Evolutionary conservation across 371 early-diverging fungal species (phyloP).

Genomic region (Mortierella sp.): DNA sequence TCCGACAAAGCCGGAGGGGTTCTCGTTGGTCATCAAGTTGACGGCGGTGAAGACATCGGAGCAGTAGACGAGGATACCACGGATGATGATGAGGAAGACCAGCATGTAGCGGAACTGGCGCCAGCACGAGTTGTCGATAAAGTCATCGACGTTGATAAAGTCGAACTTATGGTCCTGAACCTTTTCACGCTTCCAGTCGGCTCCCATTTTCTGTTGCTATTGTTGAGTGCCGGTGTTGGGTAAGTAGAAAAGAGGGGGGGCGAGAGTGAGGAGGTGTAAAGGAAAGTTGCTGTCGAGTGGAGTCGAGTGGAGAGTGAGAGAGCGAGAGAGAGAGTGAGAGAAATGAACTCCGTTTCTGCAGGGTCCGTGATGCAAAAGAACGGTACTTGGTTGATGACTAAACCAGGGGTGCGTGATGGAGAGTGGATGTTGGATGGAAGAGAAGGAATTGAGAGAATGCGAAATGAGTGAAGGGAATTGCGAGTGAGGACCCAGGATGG

Average conservation of each 20-base stretch:
- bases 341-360: neutral
- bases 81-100: slow-evolving; percentile 77
- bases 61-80: slow-evolving; percentile 79
- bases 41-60: slow-evolving; percentile 82
- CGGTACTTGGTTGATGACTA: neutral
- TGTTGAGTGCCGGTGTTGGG: neutral
- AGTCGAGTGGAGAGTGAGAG: neutral
- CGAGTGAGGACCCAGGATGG: slow-evolving; percentile 15
- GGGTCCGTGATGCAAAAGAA: neutral
- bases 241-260: neutral
- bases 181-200: slow-evolving; percentile 86
- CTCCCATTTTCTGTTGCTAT: slow-evolving; percentile 50
- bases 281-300: neutral
- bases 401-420: neutral
- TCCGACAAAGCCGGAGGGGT: slow-evolving; percentile 12
- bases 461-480: neutral
- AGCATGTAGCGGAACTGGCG: slow-evolving; percentile 68
- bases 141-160: slow-evolving; percentile 88
- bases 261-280: neutral
- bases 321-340: neutral
- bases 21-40: slow-evolving; percentile 62
- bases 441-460: neutral
- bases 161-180: slow-evolving; percentile 92
- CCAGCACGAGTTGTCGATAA: slow-evolving; percentile 67
- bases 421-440: neutral